phyloP scores from a whole-genome alignment of 805 yeast genomes.

The Saturnispora zaruensis region DNA sequence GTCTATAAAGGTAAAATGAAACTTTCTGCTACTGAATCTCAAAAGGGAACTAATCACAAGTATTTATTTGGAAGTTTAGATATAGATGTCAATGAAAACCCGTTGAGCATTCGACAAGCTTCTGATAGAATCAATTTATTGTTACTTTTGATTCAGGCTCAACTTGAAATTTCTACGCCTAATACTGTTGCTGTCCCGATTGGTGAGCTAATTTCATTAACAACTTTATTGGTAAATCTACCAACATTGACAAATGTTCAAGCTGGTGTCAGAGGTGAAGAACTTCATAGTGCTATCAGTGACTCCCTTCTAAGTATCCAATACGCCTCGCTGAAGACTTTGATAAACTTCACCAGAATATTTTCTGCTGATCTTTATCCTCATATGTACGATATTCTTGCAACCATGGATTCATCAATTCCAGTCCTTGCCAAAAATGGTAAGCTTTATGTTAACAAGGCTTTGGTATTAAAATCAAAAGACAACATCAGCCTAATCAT shows the following conservation, averaged over 20 bases:
- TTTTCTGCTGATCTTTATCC: constrained; percentile 35
- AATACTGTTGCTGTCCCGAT: constrained; percentile 47
- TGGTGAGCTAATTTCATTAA: constrained; percentile 45
- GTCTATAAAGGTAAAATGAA: constrained; percentile 36
- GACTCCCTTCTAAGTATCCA: constrained; percentile 39
- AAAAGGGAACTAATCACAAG: constrained; percentile 9
- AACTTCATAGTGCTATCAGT: constrained; percentile 36
- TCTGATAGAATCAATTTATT: constrained; percentile 44
- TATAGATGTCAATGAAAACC: constrained; percentile 48
- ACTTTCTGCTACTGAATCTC: constrained; percentile 28
- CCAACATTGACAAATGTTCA: constrained; percentile 36
- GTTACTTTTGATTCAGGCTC: constrained; percentile 36
- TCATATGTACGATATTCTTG: constrained; percentile 41
- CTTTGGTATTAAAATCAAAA: constrained; percentile 24
- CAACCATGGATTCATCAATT: constrained; percentile 48
- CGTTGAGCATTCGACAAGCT: constrained; percentile 42
- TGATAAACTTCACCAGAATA: constrained; percentile 29
- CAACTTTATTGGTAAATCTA: constrained; percentile 47
- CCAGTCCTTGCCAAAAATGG: constrained; percentile 40
- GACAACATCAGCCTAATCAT: constrained; percentile 27
- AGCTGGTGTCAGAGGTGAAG: constrained; percentile 49
- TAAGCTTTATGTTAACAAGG: constrained; percentile 33
- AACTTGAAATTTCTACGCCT: constrained; percentile 45
- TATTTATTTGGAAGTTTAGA: constrained; percentile 39
- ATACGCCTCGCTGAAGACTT: constrained; percentile 34